Conservation (phyloP, 2,329 filamentous ascomycete genomes). For the Xylaria sp. region DNA sequence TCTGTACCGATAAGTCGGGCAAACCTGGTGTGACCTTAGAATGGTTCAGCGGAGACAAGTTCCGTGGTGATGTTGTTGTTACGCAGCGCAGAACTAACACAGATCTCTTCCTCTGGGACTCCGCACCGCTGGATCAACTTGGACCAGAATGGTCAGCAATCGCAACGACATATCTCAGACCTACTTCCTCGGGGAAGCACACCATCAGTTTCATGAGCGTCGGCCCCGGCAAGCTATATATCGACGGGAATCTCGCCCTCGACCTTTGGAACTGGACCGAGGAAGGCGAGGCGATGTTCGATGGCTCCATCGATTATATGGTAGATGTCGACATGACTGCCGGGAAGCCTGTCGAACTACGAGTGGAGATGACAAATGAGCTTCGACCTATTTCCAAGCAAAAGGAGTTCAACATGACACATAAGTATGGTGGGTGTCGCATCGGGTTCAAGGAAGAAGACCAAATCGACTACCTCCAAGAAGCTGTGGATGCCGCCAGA, state of each 20-base stretch:
- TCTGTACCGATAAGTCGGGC: conserved; percentile 66
- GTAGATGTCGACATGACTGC: conserved; percentile 70
- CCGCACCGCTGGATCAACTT: conserved; percentile 68
- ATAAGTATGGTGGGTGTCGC: conserved; percentile 76
- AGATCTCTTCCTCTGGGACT: conserved; percentile 77
- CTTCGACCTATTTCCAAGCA: conserved; percentile 71
- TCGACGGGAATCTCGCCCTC: conserved; percentile 69
- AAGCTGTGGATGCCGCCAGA: conserved; percentile 71
- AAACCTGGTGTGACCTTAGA: conserved; percentile 71
- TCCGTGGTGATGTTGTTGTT: conserved; percentile 66
- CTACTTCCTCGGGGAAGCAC: conserved; percentile 69
- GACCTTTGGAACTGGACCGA: conserved; percentile 78
- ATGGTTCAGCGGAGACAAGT: conserved; percentile 72
- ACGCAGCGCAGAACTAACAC: conserved; percentile 71
- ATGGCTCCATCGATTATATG: conserved; percentile 72
- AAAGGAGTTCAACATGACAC: conserved; percentile 65
- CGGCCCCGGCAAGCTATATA: conserved; percentile 69
- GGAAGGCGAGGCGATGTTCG: conserved; percentile 77
- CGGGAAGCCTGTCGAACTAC: conserved; percentile 68
- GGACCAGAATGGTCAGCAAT: conserved; percentile 73
- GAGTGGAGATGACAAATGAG: conserved; percentile 74
- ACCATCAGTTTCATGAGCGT: conserved; percentile 76
- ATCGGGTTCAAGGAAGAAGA: conserved; percentile 77
- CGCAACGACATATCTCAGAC: conserved; percentile 69
- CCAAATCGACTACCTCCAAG: conserved; percentile 69